Evolutionary conservation across 495 filamentous ascomycete genomes (phyloP), one percentile per base, ranked within the genome.

Genomic region (Aspergillus asperescens): DNA sequence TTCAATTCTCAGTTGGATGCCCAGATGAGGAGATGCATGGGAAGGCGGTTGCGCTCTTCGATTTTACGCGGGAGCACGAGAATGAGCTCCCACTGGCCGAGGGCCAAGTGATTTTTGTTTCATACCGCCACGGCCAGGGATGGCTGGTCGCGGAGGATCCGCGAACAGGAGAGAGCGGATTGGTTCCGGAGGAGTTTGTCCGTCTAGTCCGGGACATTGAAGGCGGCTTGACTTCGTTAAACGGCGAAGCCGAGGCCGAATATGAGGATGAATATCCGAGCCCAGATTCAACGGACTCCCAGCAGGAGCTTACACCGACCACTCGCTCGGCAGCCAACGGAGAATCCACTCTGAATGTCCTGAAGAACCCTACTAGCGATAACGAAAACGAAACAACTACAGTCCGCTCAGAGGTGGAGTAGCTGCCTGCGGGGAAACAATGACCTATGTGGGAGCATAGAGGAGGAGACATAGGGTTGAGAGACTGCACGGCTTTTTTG

Each of bases 21-120:
- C 90, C 92, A 7, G 92, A 96, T 60, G 92, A 97, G 69, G 91
- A 96, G 65, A 95, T 96, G 88, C 89, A 95, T 63, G 92, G 92
- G 35, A 95, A 95, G 62, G 92, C 92, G 29, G 89, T 98, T 19
- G 94, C 93, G 5, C 77, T 98, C 10, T 98, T 94, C 62, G 89
- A 96, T 66, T 98, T 98, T 66, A 82, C 83, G 46, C 81, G 90
- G 22, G 93, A 97, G 65, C 96, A 97, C 62, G 90, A 95, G 62
- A 98, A 96, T 58, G 93, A 98, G 70, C 79, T 98, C 12, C 90
- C 89, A 13, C 73, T 98, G 16, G 83, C 86, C 0, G 93, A 98
- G 68, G 94, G 94, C 27, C 93, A 98, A 62, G 86, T 96, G 48
- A 95, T 98, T 38, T 90, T 90, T 79, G 91, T 98, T 34, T 92